Evolutionary conservation across 1,284 basidiomycete genomes (phyloP), one percentile per base, ranked within the genome.

Genomic region (Schizophyllum amplum): DNA sequence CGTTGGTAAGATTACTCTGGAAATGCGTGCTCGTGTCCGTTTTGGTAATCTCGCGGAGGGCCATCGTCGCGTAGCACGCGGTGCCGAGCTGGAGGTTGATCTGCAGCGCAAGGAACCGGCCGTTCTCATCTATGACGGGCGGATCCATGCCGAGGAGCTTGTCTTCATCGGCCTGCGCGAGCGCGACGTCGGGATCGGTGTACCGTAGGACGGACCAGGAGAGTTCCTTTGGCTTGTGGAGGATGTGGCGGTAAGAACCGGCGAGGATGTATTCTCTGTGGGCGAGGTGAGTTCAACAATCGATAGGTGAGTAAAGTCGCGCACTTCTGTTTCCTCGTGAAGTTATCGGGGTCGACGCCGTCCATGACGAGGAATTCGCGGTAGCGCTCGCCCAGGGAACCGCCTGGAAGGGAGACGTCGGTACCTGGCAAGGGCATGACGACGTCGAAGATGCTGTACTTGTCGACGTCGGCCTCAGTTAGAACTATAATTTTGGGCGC

Each of bases 111-210:
- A 85, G 75, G 70, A 94, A 95, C 65, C 83, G 88, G 51, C 92
- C 92, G 59, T 84, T 79, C 60, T 83, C 81, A 13, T 80, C 78
- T 27, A 81, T 65, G 11, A 73, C 78, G 5, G 92, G 87, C 5
- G 85, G 73, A 62, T 94, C 87, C 59, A 92, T 83, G 4, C 84
- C 85, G 24, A 98, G 80, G 22, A 98, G 72, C 61, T 81, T 81
- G 73, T 99, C 97, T 72, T 99, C 97, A 69, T 99, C 97, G 0
- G 95, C 88, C 68, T 95, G 93, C 2, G 91, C 89, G 24, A 99
- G 82, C 7, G 92, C 79, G 47, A 96, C 82, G 65, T 98, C 90
- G 1, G 95, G 92, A 68, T 98, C 92, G 5, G 93, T 96, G 72
- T 99, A 99, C 55, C 83, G 79, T 57, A 98, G 75, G 20, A 91